These are phyloP conservation scores for Lachancea mirantina DNA, from an alignment of 805 yeast species.

Conservation along the genomic window DNA sequence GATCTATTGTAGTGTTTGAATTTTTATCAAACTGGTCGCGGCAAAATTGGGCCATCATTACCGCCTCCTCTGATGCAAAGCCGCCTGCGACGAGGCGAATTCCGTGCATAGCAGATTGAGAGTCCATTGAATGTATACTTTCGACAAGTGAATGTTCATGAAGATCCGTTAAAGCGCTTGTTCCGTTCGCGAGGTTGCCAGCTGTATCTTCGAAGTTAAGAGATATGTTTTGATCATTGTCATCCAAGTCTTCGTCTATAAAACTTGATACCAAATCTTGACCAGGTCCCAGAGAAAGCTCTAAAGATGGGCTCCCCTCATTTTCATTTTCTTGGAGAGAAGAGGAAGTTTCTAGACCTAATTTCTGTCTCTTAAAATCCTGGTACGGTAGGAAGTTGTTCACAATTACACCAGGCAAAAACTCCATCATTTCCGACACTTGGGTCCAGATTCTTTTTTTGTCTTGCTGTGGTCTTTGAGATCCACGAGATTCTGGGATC, in stretches of 20 bases:
- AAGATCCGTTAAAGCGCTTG: conserved; percentile 9
- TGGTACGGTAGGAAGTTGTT: conserved; percentile 14
- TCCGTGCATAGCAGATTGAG: background rate
- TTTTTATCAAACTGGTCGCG: background rate
- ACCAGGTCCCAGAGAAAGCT: conserved; percentile 21
- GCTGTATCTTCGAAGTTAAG: conserved; percentile 1
- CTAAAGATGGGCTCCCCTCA: conserved; percentile 16
- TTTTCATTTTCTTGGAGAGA: conserved; percentile 3
- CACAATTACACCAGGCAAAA: conserved; percentile 16
- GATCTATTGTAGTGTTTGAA: conserved; percentile 10
- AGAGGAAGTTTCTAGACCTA: background rate
- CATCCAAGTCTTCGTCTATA: conserved; percentile 3
- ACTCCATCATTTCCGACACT: conserved; percentile 13
- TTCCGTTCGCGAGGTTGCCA: conserved; percentile 8
- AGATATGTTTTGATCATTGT: background rate
- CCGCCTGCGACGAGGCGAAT: conserved; percentile 10
- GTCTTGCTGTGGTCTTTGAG: background rate
- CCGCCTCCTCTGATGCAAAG: conserved; percentile 22
- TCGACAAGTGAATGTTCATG: conserved; percentile 4
- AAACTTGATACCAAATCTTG: conserved; percentile 11
- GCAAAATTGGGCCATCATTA: conserved; percentile 20
- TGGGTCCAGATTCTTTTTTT: conserved; percentile 21
- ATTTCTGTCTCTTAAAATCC: conserved; percentile 18
- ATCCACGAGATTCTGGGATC: background rate
- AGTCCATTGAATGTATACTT: background rate